A percentile compares a stretch with the other conserved stretches of the same genome.
These are phyloP conservation scores for Pestalotiopsis sp. DNA, from an alignment of 2,329 filamentous ascomycete species.

Conservation along the genomic window DNA sequence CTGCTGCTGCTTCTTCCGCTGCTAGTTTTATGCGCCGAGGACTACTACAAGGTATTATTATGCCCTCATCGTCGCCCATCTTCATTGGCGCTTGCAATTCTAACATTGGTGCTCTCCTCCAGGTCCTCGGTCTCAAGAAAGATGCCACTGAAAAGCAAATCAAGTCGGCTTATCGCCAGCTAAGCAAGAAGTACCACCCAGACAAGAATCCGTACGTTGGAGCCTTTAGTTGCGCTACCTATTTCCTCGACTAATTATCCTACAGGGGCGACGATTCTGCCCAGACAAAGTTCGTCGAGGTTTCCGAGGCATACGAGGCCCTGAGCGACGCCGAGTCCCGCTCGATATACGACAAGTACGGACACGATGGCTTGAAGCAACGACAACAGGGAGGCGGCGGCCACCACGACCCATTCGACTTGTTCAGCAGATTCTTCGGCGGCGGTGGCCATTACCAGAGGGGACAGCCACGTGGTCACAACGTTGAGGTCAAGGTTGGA, in stretches of 20 bases:
- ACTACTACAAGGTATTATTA: slow-evolving; percentile 77
- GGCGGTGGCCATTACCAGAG: slow-evolving; percentile 80
- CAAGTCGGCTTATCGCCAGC: slow-evolving; percentile 87
- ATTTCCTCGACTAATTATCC: slow-evolving; percentile 11
- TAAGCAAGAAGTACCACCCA: slow-evolving; percentile 95
- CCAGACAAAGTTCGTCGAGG: slow-evolving; percentile 87
- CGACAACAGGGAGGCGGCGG: slow-evolving; percentile 70
- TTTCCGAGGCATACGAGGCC: slow-evolving; percentile 94
- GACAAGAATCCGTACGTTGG: slow-evolving; percentile 90
- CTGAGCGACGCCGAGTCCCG: slow-evolving; percentile 79
- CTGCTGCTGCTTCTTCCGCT: slow-evolving; percentile 57
- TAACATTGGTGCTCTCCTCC: slow-evolving; percentile 12
- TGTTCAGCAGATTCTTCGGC: slow-evolving; percentile 96
- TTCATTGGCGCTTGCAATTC: neutral
- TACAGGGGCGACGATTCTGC: slow-evolving; percentile 74
- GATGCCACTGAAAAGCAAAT: slow-evolving; percentile 83
- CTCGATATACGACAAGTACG: slow-evolving; percentile 91
- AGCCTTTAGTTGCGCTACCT: neutral
- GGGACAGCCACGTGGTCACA: slow-evolving; percentile 78
- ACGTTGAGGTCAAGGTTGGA: slow-evolving; percentile 83
- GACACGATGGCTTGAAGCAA: slow-evolving; percentile 86
- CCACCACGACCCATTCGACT: slow-evolving; percentile 87
- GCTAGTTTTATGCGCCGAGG: slow-evolving; percentile 61
- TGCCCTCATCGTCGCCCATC: neutral
- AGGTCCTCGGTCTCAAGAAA: slow-evolving; percentile 81